Evolutionary conservation across 768 basidiomycete genomes (phyloP).

Genomic region (Mycena alexandri): DNA sequence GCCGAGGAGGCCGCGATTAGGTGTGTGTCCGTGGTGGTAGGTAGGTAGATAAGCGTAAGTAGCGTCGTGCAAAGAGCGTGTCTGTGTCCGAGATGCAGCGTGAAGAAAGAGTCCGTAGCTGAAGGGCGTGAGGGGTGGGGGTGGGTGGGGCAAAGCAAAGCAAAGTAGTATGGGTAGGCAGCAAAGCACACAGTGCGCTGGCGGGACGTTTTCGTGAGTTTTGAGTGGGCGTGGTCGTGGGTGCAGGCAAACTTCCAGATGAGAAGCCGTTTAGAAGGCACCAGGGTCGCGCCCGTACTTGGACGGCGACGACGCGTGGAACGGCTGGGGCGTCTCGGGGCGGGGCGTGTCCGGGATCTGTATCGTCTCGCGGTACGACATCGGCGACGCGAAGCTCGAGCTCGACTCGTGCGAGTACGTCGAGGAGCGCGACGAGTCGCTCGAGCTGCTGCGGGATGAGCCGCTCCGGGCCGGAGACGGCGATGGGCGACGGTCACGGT

Average conservation of each 20-base stretch:
- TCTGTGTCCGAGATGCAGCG: not conserved
- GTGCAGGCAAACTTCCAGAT: not conserved
- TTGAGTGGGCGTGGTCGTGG: not conserved
- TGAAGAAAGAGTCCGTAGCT: constrained; percentile 15
- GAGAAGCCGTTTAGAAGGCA: constrained; percentile 31
- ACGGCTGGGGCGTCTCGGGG: constrained; percentile 28
- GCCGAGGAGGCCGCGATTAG: no score
- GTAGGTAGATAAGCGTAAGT: no score
- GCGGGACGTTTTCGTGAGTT: constrained; percentile 60
- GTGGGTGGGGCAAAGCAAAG: not conserved
- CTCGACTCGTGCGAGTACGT: constrained; percentile 45
- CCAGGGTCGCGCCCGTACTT: constrained; percentile 29
- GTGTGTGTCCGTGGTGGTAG: not conserved
- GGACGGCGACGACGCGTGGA: constrained; percentile 20
- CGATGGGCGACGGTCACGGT: constrained; percentile 9
- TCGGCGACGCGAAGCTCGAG: constrained; percentile 56
- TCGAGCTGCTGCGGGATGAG: constrained; percentile 32
- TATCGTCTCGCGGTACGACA: constrained; percentile 44
- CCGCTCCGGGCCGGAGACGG: constrained; percentile 27
- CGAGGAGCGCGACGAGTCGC: constrained; percentile 28
- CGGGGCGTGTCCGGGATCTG: constrained; percentile 34
- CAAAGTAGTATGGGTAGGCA: not conserved
- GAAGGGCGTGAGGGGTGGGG: not conserved
- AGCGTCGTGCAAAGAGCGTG: constrained; percentile 27
- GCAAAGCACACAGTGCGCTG: constrained; percentile 8